Conservation (phyloP, 2,329 filamentous ascomycete species). For the Ascochyta clinopodiicola region DNA sequence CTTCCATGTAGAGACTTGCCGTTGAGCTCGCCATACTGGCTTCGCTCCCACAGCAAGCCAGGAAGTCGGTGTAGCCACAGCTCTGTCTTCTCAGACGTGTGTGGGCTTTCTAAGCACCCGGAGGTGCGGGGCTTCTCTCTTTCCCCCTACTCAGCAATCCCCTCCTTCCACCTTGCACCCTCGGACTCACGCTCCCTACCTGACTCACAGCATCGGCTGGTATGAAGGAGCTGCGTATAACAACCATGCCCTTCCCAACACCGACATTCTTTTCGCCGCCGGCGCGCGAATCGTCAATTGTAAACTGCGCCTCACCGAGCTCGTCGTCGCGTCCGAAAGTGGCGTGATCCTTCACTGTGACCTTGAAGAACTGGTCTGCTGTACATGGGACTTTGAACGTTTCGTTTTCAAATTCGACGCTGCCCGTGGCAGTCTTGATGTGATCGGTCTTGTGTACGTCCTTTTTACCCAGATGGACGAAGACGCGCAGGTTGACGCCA, state of each 20-base stretch:
- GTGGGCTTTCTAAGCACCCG: conserved; percentile 4
- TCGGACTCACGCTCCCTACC: conserved; percentile 43
- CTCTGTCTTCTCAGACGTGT: neutral
- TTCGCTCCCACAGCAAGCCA: neutral
- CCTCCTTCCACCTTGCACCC: conserved; percentile 40
- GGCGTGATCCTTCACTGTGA: conserved; percentile 84
- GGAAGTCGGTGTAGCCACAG: neutral
- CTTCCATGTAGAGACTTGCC: neutral
- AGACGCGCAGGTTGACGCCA: conserved; percentile 78
- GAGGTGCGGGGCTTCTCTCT: conserved; percentile 24
- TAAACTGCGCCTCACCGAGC: conserved; percentile 86
- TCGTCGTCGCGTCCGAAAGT: conserved; percentile 83
- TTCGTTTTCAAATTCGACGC: conserved; percentile 66
- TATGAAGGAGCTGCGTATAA: conserved; percentile 75
- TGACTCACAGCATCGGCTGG: conserved; percentile 50
- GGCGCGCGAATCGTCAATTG: conserved; percentile 80
- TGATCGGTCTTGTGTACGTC: conserved; percentile 92
- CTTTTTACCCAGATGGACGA: conserved; percentile 72
- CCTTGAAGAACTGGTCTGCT: conserved; percentile 83
- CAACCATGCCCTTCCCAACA: conserved; percentile 75
- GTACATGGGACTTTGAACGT: conserved; percentile 79
- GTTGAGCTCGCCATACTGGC: neutral
- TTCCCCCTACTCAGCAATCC: conserved; percentile 56
- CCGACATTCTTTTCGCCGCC: conserved; percentile 74
- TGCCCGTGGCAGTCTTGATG: conserved; percentile 72